Percentiles rank a stretch among this genome's conserved stretches.
Evolutionary conservation across 1,284 basidiomycete genomes (phyloP).

Genomic region (Mycena citricolor): DNA sequence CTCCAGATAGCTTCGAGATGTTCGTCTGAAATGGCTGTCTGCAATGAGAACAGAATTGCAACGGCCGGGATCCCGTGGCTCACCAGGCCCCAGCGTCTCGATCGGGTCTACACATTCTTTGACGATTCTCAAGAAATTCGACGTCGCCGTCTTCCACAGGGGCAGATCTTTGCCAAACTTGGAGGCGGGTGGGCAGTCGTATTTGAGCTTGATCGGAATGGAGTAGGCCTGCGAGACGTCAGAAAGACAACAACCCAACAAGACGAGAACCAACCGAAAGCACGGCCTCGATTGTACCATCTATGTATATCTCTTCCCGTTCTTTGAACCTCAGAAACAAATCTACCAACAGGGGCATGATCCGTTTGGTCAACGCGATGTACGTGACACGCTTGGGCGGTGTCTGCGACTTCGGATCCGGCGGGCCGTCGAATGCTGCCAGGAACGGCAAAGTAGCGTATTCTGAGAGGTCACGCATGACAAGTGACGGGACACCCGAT

Average conservation of each 20-base stretch:
- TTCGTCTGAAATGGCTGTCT: constrained; percentile 54
- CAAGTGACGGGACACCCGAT: constrained; percentile 63
- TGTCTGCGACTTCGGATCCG: constrained; percentile 27
- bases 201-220: constrained; percentile 91
- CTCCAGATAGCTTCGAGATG: constrained; percentile 81
- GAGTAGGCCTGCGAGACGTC: constrained; percentile 67
- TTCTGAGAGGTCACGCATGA: constrained; percentile 84
- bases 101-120: constrained; percentile 60
- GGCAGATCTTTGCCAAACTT: constrained; percentile 85
- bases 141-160: constrained; percentile 89
- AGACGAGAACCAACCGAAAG: constrained; percentile 60
- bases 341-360: constrained; percentile 81
- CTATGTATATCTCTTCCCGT: constrained; percentile 64
- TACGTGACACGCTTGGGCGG: constrained; percentile 75
- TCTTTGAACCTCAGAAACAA: constrained; percentile 67
- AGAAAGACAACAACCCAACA: constrained; percentile 2
- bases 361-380: constrained; percentile 82
- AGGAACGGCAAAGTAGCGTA: constrained; percentile 84
- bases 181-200: constrained; percentile 87
- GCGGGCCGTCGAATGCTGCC: constrained; percentile 62
- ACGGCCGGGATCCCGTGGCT: constrained; percentile 18
- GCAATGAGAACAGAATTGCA: background rate
- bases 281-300: constrained; percentile 82
- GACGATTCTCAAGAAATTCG: constrained; percentile 66
- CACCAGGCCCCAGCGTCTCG: constrained; percentile 47